Evolutionary conservation across 2,329 filamentous ascomycete genomes (phyloP).

Genomic region (Huntiella savannae): DNA sequence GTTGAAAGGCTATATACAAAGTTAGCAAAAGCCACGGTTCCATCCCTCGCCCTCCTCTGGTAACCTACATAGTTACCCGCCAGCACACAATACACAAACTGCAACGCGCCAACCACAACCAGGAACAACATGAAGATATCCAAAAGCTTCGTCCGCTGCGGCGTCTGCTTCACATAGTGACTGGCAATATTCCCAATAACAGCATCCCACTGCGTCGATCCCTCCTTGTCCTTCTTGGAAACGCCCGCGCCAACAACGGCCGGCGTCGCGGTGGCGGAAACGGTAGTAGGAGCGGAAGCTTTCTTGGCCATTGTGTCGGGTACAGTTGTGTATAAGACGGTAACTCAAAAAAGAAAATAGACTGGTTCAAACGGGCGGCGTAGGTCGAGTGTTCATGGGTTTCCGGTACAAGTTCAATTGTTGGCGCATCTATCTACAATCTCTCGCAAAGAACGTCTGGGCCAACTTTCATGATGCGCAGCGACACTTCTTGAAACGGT

Average conservation of each 20-base stretch:
- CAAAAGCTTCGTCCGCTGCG: conserved; percentile 79
- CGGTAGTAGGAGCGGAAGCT: conserved; percentile 13
- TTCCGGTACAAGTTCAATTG: not conserved
- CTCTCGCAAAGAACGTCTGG: too few relatives aligned
- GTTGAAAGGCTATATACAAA: conserved; percentile 64
- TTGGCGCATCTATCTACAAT: not conserved
- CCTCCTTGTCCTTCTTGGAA: conserved; percentile 13
- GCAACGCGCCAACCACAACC: conserved; percentile 65
- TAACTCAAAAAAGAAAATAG: conserved; percentile 11
- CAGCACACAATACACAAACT: conserved; percentile 83
- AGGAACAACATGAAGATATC: conserved; percentile 84
- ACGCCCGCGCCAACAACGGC: conserved; percentile 11
- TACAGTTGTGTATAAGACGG: conserved; percentile 10
- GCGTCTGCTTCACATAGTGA: conserved; percentile 62
- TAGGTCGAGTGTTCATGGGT: too few relatives aligned
- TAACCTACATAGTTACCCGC: conserved; percentile 79
- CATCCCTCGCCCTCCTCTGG: not conserved
- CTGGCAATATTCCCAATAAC: conserved; percentile 53
- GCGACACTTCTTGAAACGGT: conserved; percentile 1
- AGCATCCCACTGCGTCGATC: conserved; percentile 27
- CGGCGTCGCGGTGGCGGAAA: conserved; percentile 11
- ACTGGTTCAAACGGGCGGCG: not conserved
- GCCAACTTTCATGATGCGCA: too few relatives aligned
- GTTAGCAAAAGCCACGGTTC: not conserved
- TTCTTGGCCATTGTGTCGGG: conserved; percentile 10